A percentile compares a stretch with the other conserved stretches of the same genome.
phyloP scores from a whole-genome alignment of 306 rosid genomes.

The Senna siamea region DNA sequence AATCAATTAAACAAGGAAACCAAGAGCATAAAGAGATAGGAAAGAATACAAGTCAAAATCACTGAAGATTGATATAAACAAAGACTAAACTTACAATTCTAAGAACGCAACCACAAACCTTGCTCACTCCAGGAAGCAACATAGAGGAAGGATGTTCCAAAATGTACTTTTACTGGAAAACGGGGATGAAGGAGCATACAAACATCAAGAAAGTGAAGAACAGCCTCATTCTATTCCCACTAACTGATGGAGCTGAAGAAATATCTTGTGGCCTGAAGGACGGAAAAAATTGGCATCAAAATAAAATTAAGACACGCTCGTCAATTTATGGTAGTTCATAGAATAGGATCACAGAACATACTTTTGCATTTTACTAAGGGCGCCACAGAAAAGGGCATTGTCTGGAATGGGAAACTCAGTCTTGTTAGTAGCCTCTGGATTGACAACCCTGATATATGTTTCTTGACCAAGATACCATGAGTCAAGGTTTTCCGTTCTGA shows the following conservation, averaged over 20 bases:
- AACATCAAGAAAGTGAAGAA: constrained; percentile 53
- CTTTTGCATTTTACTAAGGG: constrained; percentile 74
- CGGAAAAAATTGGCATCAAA: constrained; percentile 26
- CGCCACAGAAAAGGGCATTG: constrained; percentile 85
- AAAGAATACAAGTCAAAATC: constrained; percentile 62
- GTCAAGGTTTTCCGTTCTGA: constrained; percentile 92
- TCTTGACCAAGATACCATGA: constrained; percentile 99
- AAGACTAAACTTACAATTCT: constrained; percentile 51
- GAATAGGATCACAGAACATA: constrained; percentile 42
- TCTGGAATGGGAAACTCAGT: constrained; percentile 91
- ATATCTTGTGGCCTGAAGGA: constrained; percentile 71
- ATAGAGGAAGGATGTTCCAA: not conserved
- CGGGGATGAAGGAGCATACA: constrained; percentile 42
- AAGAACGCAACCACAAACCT: constrained; percentile 62
- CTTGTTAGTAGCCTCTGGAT: constrained; percentile 88
- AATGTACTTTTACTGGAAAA: constrained; percentile 49
- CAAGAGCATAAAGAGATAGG: constrained; percentile 37
- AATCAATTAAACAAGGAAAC: constrained; percentile 51
- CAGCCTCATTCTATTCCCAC: constrained; percentile 42
- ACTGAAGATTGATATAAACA: constrained; percentile 64
- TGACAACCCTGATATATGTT: constrained; percentile 82
- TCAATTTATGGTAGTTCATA: constrained; percentile 5
- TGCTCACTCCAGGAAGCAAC: constrained; percentile 43
- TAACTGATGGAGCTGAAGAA: constrained; percentile 47
- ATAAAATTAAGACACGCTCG: not conserved